Conservation (phyloP, 257 asterid genomes). For the Rhazya stricta region DNA sequence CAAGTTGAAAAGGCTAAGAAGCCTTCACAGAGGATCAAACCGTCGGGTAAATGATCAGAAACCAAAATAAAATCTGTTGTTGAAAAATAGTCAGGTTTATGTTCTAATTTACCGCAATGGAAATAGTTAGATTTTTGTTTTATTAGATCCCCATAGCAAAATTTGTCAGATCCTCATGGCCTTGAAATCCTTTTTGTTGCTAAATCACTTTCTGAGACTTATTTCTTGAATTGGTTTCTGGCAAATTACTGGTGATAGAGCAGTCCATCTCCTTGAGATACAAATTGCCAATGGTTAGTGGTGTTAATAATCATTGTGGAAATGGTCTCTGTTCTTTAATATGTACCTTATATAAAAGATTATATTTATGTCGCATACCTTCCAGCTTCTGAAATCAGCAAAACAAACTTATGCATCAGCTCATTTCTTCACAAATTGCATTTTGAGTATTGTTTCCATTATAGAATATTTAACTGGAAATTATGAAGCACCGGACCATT, state of each 20-base stretch:
- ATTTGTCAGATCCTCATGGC: background rate
- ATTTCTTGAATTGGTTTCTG: background rate
- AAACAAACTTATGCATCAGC: background rate
- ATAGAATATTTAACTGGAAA: background rate
- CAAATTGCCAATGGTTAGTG: background rate
- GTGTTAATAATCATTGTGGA: background rate
- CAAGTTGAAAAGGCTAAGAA: constrained; percentile 53
- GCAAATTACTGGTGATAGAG: background rate
- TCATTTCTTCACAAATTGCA: background rate
- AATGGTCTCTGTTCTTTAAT: background rate
- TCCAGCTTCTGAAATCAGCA: background rate
- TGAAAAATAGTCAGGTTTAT: background rate
- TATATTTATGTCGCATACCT: background rate
- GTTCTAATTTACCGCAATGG: background rate
- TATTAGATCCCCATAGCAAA: background rate
- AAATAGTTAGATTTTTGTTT: background rate
- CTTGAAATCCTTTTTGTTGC: background rate
- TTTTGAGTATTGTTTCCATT: background rate
- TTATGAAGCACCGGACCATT: background rate
- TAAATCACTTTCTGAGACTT: background rate
- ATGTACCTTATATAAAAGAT: background rate
- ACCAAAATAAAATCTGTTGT: constrained; percentile 9
- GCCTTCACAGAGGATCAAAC: constrained; percentile 40
- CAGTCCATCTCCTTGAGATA: background rate
- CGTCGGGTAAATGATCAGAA: constrained; percentile 32